phyloP scores from a whole-genome alignment of 805 yeast genomes.

The Lipomyces japonicus region DNA sequence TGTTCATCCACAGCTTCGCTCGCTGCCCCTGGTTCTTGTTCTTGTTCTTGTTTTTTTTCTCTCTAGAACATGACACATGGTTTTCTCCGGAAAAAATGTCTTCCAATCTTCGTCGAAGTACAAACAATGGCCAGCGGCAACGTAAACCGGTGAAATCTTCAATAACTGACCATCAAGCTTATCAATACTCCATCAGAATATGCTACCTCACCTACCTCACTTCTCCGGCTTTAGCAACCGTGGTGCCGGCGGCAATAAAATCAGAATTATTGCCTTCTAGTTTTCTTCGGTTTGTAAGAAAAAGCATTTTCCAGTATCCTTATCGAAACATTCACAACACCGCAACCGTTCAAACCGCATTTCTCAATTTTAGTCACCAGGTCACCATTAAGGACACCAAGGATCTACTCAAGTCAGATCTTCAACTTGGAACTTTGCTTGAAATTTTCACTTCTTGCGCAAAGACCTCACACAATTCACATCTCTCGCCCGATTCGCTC shows the following conservation, averaged over 20 bases:
- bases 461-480: background rate
- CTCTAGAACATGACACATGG: too few species aligned
- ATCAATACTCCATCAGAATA: slow-evolving; percentile 8
- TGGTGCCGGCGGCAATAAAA: background rate
- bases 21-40: too few species aligned
- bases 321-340: background rate
- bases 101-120: background rate
- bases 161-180: slow-evolving; percentile 13
- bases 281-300: slow-evolving; percentile 9
- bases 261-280: slow-evolving; percentile 1
- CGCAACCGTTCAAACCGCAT: slow-evolving; percentile 6
- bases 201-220: slow-evolving; percentile 13
- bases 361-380: slow-evolving; percentile 3
- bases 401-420: slow-evolving; percentile 8
- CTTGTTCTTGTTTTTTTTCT: too few species aligned
- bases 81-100: too few species aligned
- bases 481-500: background rate
- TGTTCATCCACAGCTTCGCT: too few species aligned
- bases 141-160: slow-evolving; percentile 14
- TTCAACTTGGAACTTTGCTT: slow-evolving; percentile 9
- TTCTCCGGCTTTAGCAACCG: slow-evolving; percentile 5
- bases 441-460: slow-evolving; percentile 4
- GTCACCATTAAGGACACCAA: slow-evolving; percentile 8
- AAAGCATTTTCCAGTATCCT: slow-evolving; percentile 10
- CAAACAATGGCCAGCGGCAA: background rate